Conservation (phyloP, 148 eudicot genomes). For the Arbutus unedo region DNA sequence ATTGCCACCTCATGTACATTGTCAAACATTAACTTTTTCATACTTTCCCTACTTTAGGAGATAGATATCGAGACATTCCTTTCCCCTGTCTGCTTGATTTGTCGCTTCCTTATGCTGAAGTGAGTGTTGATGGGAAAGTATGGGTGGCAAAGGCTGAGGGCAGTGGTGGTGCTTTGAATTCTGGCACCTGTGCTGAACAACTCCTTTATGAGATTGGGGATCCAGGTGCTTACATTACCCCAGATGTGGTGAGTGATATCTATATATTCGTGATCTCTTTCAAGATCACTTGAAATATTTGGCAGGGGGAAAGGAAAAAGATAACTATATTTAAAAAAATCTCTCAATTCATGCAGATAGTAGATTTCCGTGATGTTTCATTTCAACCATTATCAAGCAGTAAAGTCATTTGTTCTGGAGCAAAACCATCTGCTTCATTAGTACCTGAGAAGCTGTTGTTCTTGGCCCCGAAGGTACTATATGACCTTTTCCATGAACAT, state of each 20-base stretch:
- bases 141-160: conserved; percentile 78
- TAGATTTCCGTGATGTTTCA: conserved; percentile 73
- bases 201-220: conserved; percentile 94
- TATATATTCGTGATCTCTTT: neutral
- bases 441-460: conserved; percentile 73
- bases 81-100: conserved; percentile 57
- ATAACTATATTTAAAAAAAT: conserved; percentile 4
- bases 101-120: conserved; percentile 92
- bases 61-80: conserved; percentile 63
- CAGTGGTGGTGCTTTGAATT: conserved; percentile 75
- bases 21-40: neutral
- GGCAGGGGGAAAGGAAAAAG: neutral
- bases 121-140: conserved; percentile 63
- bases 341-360: conserved; percentile 39
- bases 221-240: conserved; percentile 88
- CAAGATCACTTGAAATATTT: neutral
- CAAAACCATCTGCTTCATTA: conserved; percentile 63
- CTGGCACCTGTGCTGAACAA: conserved; percentile 84
- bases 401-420: conserved; percentile 78
- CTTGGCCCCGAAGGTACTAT: conserved; percentile 67
- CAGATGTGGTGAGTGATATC: conserved; percentile 71
- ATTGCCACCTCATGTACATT: neutral
- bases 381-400: conserved; percentile 56
- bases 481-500: neutral
- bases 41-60: conserved; percentile 46